Evolutionary conservation across 129 eudicot genomes (phyloP).

Genomic region (Escallonia herrerae): DNA sequence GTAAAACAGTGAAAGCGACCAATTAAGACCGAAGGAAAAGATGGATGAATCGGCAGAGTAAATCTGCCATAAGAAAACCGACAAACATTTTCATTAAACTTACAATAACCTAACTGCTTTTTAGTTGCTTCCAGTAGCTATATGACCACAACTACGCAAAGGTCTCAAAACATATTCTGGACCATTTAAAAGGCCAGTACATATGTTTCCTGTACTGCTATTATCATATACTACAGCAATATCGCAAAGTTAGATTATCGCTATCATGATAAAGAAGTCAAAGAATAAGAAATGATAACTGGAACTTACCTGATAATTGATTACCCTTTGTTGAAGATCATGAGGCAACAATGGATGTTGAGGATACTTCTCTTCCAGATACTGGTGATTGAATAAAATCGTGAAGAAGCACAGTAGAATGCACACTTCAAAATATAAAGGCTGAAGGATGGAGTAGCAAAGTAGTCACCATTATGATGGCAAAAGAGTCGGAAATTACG

Average conservation of each 20-base stretch:
- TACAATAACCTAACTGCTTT: no score
- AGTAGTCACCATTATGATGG: slow-evolving; percentile 61
- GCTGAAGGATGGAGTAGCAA: neutral
- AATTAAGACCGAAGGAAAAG: neutral
- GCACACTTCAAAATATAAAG: slow-evolving; percentile 6
- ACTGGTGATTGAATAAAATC: slow-evolving; percentile 28
- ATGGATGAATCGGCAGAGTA: neutral
- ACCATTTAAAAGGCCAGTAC: no score
- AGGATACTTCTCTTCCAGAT: slow-evolving; percentile 92
- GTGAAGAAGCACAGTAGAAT: neutral
- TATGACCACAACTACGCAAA: no score
- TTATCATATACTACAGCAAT: neutral
- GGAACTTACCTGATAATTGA: slow-evolving; percentile 67
- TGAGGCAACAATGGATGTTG: slow-evolving; percentile 73
- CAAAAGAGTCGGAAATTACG: slow-evolving; percentile 69
- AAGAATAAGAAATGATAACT: neutral
- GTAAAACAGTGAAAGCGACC: neutral
- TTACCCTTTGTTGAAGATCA: slow-evolving; percentile 60
- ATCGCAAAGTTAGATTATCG: neutral
- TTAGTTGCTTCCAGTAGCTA: no score
- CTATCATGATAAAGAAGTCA: no score
- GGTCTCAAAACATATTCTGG: no score
- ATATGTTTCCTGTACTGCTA: no score
- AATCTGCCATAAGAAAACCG: no score
- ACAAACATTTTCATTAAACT: no score